Conservation (phyloP, 1,139 yeast species). For the Taphrina betulina region DNA sequence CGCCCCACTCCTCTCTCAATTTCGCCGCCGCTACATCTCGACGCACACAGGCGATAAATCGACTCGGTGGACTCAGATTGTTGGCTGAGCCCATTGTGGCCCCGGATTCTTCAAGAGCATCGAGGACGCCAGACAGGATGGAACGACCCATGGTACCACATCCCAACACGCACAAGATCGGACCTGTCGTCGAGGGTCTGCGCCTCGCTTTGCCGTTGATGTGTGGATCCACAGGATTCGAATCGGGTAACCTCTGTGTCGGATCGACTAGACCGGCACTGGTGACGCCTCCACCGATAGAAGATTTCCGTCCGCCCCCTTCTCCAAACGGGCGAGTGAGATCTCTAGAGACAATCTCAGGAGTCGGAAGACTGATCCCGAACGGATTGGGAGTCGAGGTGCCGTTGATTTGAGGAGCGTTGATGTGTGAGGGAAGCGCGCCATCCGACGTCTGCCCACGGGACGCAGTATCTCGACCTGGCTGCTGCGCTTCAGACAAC, state of each 20-base stretch:
- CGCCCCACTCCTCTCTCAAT: conserved; percentile 50
- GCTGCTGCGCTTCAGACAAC: too few species aligned
- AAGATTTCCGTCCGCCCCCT: background rate
- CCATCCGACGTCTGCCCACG: too few species aligned
- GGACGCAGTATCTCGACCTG: too few species aligned
- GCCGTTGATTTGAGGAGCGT: conserved; percentile 28
- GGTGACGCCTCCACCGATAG: conserved; percentile 13
- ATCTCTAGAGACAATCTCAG: conserved; percentile 24
- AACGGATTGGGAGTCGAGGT: conserved; percentile 22
- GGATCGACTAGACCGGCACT: conserved; percentile 18
- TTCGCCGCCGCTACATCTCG: conserved; percentile 54
- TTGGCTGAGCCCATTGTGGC: conserved; percentile 39
- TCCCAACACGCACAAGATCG: conserved; percentile 75
- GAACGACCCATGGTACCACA: conserved; percentile 98
- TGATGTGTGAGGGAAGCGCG: background rate
- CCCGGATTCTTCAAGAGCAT: conserved; percentile 45
- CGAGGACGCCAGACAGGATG: conserved; percentile 75
- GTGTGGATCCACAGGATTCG: background rate
- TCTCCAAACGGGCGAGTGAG: background rate
- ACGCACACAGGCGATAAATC: conserved; percentile 74
- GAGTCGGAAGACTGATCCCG: conserved; percentile 29
- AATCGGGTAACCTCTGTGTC: background rate
- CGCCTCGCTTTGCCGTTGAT: conserved; percentile 2
- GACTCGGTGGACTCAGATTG: conserved; percentile 59
- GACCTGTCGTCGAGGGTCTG: conserved; percentile 19